Base-by-base conservation (phyloP, 78 protist genomes). In the Creolimax fragrantissima region DNA sequence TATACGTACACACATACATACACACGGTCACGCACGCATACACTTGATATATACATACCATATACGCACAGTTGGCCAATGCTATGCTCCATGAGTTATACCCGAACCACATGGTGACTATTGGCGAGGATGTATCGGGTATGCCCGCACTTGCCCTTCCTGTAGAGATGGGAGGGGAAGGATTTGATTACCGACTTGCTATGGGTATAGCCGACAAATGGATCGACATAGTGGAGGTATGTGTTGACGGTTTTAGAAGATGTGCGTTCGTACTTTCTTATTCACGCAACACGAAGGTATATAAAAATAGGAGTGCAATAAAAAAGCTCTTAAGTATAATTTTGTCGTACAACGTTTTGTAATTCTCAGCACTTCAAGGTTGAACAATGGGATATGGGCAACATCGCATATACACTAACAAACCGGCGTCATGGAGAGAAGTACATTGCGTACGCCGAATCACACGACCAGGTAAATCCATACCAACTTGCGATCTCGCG, bases 71-170 rank as follows among this genome's bases (percentile, higher is more conserved):
- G 88, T 39, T 98, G 86, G 97, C 95, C 32, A 94, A 94, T 43
- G 81, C 42, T 41, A 6, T 90, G 44, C 7, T 90, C 43, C 93
- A 93, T 2, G 42, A n/a, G 83, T 4, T 3, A 2, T 42, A 41
- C 41, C 91, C 83, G 6, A 81, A 6, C 84, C 39, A 37, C 88
- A 6, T 91, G 41, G 66, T 97, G 58, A 95, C 99, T 6, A 89
- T 98, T 44, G 99, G 98, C 2, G 99, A 98, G 43, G 99, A 98
- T 37, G 98, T 96, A 2, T 90, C 96, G 7, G 99, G 99, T 42
- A 45, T 95, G 84, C 98, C 99, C 4, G 90, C 96, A 2, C 93
- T 98, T 5, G 95, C 99, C 89, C 94, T 96, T 3, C 96, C 98
- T 2, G 43, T 96, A 2, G 74, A 6, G 2, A 96, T 93, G 36